Conservation (phyloP, 2,329 filamentous ascomycete species). For the Pseudogymnoascus sp. region DNA sequence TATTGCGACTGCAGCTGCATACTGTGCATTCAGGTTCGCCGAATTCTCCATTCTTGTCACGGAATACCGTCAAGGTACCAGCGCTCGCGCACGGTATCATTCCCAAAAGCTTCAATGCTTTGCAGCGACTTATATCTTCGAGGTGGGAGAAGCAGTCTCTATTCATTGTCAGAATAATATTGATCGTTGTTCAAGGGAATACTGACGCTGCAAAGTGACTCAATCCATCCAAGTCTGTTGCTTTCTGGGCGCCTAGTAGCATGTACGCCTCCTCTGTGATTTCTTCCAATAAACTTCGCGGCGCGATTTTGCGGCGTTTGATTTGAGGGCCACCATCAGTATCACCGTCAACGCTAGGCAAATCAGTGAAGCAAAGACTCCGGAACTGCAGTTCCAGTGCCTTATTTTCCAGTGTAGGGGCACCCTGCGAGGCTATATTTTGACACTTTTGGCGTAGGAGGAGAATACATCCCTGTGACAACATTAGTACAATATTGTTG, state of each 20-base stretch:
- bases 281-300: constrained; percentile 30
- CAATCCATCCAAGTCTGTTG: constrained; percentile 33
- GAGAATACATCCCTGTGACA: constrained; percentile 16
- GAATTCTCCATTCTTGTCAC: constrained; percentile 25
- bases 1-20: constrained; percentile 22
- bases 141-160: constrained; percentile 39
- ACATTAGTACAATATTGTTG: not conserved
- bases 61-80: constrained; percentile 32
- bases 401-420: constrained; percentile 18
- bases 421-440: not conserved
- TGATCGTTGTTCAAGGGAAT: not conserved
- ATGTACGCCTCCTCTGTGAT: constrained; percentile 29
- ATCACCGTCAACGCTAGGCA: not conserved
- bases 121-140: constrained; percentile 43
- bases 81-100: constrained; percentile 49
- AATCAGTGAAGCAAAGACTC: constrained; percentile 16
- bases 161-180: constrained; percentile 15
- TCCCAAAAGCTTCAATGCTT: constrained; percentile 47
- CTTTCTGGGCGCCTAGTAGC: constrained; percentile 30
- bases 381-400: constrained; percentile 22
- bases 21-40: constrained; percentile 22
- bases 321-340: constrained; percentile 16
- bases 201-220: constrained; percentile 43
- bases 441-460: constrained; percentile 20
- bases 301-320: constrained; percentile 27